phyloP scores from a whole-genome alignment of 2,329 filamentous ascomycete species.

The Biscogniauxia sp. region DNA sequence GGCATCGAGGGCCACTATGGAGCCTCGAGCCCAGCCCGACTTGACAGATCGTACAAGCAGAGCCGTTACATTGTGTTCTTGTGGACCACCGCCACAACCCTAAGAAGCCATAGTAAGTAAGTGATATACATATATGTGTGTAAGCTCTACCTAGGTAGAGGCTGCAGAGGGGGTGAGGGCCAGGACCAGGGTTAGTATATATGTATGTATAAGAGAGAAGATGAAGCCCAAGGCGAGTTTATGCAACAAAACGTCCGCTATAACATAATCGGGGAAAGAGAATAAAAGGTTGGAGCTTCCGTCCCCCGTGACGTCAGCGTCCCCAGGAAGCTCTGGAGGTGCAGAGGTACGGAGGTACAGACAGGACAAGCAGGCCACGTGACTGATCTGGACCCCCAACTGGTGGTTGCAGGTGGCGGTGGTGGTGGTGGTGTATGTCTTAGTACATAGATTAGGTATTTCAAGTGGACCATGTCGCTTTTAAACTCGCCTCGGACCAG shows the following conservation, averaged over 20 bases:
- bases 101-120: conserved; percentile 36
- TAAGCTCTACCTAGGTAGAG: too few species aligned
- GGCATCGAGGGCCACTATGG: conserved; percentile 87
- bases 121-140: not conserved
- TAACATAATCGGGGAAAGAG: conserved; percentile 10
- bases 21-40: conserved; percentile 77
- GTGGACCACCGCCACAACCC: conserved; percentile 87
- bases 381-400: conserved; percentile 6
- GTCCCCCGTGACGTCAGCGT: conserved; percentile 18
- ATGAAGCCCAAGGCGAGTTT: not conserved
- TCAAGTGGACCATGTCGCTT: conserved; percentile 5
- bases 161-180: too few species aligned
- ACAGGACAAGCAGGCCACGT: conserved; percentile 21
- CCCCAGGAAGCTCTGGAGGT: too few species aligned
- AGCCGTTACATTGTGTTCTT: conserved; percentile 85
- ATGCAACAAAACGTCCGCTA: conserved; percentile 2
- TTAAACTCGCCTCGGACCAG: conserved; percentile 2
- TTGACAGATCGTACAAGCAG: conserved; percentile 81
- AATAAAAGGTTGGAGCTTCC: not conserved
- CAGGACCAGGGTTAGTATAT: not conserved
- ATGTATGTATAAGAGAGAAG: not conserved
- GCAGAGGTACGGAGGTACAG: not conserved
- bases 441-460: not conserved
- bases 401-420: too few species aligned
- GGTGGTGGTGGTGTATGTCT: too few species aligned